A percentile compares a stretch with the other conserved stretches of the same genome.
phyloP scores from a whole-genome alignment of 192 early-diverging fungal species.

The Phlyctochytrium bullatum region DNA sequence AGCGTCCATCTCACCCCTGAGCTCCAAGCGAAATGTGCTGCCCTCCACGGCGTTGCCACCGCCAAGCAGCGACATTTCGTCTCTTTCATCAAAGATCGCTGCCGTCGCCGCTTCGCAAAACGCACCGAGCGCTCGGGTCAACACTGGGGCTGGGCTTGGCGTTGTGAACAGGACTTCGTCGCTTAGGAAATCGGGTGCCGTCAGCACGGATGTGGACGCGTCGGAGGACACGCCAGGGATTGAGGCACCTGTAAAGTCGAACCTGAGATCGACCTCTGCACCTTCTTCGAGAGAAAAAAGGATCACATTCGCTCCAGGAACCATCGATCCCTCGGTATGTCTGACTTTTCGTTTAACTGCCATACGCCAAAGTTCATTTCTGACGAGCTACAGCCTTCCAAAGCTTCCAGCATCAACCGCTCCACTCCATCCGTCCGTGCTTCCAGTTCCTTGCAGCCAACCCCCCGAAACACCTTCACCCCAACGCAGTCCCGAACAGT shows the following conservation, averaged over 20 bases:
- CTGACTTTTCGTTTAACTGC: not conserved
- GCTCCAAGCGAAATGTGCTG: too few species aligned
- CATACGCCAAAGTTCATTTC: too few species aligned
- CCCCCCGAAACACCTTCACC: not conserved
- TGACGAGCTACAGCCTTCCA: not conserved
- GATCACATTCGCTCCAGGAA: conserved; percentile 29
- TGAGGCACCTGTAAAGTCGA: not conserved
- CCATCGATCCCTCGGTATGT: conserved; percentile 8
- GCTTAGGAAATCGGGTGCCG: too few species aligned
- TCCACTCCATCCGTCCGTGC: conserved; percentile 2
- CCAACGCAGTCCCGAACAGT: too few species aligned
- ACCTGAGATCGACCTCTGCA: conserved; percentile 1
- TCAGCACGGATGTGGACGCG: too few species aligned
- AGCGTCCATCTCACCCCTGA: too few species aligned
- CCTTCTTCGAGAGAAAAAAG: conserved; percentile 16
- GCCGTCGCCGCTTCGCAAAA: not conserved
- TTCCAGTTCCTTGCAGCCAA: not conserved
- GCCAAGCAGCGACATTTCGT: not conserved
- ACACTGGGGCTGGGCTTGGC: too few species aligned
- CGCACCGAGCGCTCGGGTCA: too few species aligned
- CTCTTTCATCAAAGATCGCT: not conserved
- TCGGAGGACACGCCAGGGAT: too few species aligned
- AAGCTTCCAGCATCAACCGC: not conserved
- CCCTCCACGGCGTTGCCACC: not conserved
- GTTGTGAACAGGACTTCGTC: too few species aligned